Conservation (phyloP, 768 basidiomycete species). For the Crassisporium funariophilum region DNA sequence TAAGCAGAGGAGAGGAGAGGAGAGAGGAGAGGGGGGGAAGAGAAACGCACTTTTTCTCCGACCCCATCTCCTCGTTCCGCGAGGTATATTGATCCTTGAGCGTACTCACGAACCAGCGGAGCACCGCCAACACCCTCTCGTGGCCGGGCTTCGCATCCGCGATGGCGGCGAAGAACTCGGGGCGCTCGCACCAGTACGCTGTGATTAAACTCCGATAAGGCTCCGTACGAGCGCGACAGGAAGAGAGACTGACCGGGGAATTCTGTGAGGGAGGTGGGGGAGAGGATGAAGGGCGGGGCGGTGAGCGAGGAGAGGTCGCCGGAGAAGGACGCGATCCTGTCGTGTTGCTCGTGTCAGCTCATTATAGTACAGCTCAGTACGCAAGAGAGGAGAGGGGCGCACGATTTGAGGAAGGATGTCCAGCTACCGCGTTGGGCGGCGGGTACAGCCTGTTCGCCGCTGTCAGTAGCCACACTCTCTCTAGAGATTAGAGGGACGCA, state of each 20-base stretch:
- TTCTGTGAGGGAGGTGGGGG: slow-evolving; percentile 88
- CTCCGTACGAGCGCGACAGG: slow-evolving; percentile 2
- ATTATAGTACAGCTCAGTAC: slow-evolving; percentile 8
- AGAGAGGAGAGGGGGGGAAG: background rate
- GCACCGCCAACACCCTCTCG: slow-evolving; percentile 75
- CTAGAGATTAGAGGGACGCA: no score
- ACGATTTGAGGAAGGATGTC: slow-evolving; percentile 92
- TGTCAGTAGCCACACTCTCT: no score
- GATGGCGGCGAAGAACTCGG: slow-evolving; percentile 86
- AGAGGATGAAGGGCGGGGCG: slow-evolving; percentile 90
- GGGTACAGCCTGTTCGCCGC: slow-evolving; percentile 79
- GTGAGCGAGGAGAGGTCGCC: slow-evolving; percentile 87
- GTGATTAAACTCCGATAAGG: slow-evolving; percentile 9
- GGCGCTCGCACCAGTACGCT: slow-evolving; percentile 98
- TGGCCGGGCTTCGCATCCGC: slow-evolving; percentile 74
- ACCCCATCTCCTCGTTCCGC: slow-evolving; percentile 92
- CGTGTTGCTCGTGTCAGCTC: slow-evolving; percentile 8
- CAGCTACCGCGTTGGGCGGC: slow-evolving; percentile 83
- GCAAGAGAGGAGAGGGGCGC: slow-evolving; percentile 30
- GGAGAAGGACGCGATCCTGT: slow-evolving; percentile 81
- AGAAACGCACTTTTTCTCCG: slow-evolving; percentile 87
- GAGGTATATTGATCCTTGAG: slow-evolving; percentile 96
- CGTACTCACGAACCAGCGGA: slow-evolving; percentile 97
- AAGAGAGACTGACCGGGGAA: slow-evolving; percentile 67
- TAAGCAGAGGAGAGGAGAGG: no score